Base-by-base conservation (phyloP, 1,139 yeast genomes). In the Pichia sp. region DNA sequence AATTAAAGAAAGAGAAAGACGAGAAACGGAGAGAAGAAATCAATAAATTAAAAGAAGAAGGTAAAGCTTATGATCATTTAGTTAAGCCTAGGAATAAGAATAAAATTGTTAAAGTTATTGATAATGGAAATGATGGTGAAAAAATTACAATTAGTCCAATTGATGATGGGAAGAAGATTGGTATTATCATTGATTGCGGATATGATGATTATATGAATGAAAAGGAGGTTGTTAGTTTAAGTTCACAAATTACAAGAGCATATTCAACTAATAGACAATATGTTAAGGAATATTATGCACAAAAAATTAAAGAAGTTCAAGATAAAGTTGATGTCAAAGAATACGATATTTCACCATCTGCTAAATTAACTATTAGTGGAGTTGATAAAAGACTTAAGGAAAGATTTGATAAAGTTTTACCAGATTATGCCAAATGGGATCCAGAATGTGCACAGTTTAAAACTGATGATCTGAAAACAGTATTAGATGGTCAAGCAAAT, bases 171-270 rank as follows among this genome's bases (percentile, higher is more conserved):
- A 73, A 80, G 4, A 77, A 74, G 0, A 73, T 77, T 39, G 69
- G 69, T 7, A 73, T 90, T 35, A 69, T 89, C 20, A 64, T 92
- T 56, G 98, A 92, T 66, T 92, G 98, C 67, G 86, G 76, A 24
- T 92, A 92, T 64, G 98, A 92, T 61, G 89, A 86, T 40, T 66
- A 85, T 59, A 92, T 92, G 98, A 79, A 74, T 45, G 85, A 80
- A 37, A 82, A 74, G 63, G 97, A 92, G 61, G 77, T 85, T 42
- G 78, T 77, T 3, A 85, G 96, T 20, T 68, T 90, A 62, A 79
- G 90, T 12, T 78, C 81, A 52, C 98, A 92, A 66, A 74, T 92
- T 44, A 79, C 92, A 12, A 72, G 97, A 51, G 76, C 89, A 50
- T 90, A 92, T 65, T 78, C 95, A 9, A 82, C 84, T 24, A 87